phyloP scores from a whole-genome alignment of 345 rosid species.

The Eucalyptus grandis region DNA sequence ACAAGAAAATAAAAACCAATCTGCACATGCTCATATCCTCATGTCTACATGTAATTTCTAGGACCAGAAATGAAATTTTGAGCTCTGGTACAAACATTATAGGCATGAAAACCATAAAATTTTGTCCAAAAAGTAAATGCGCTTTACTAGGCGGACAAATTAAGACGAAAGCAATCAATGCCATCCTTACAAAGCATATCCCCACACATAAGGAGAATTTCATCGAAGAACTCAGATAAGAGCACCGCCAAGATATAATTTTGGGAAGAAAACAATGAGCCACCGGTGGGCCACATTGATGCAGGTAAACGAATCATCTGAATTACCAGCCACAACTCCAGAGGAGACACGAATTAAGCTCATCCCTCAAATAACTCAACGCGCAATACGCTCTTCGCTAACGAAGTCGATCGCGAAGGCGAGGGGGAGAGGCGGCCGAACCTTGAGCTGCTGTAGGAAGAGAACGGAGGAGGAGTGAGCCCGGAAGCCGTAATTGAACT shows the following conservation, averaged over 20 bases:
- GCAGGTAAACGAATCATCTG: not conserved
- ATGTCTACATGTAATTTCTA: not conserved
- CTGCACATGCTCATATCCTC: not conserved
- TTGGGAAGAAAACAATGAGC: not conserved
- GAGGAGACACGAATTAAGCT: not conserved
- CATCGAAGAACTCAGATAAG: not conserved
- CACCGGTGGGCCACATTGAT: not conserved
- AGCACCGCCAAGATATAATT: not conserved
- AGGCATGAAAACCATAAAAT: not conserved
- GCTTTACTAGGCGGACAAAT: not conserved
- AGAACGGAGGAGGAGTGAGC: conserved; percentile 77
- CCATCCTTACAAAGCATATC: not conserved
- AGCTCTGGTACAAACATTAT: not conserved
- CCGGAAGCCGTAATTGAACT: conserved; percentile 77
- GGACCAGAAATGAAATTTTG: not conserved
- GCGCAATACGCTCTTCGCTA: not conserved
- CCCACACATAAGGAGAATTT: not conserved
- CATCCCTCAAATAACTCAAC: not conserved
- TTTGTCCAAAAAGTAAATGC: not conserved
- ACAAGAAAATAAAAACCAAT: not conserved
- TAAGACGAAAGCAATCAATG: not conserved
- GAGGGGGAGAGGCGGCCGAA: not conserved
- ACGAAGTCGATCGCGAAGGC: not conserved
- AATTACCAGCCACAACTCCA: not conserved
- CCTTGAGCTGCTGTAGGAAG: conserved; percentile 97